Evolutionary conservation across 352 stramenopile genomes (phyloP).

Genomic region (Globisporangium splendens): DNA sequence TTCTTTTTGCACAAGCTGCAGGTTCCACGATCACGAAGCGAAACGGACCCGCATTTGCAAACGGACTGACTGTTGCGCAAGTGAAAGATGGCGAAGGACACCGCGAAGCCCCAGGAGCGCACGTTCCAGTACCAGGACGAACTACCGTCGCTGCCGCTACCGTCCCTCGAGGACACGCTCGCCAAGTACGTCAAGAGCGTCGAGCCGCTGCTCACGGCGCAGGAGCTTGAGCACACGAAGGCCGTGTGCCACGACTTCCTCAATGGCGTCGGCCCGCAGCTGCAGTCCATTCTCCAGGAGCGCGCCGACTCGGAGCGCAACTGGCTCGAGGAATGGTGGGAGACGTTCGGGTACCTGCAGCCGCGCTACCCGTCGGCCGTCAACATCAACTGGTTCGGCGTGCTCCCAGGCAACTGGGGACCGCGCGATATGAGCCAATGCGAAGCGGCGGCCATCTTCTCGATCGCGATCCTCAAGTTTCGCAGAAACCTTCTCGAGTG

Average conservation of each 20-base stretch:
- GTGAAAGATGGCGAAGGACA: conserved; percentile 9
- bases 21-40: conserved; percentile 1
- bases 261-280: conserved; percentile 77
- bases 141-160: conserved; percentile 92
- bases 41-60: conserved; percentile 6
- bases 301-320: conserved; percentile 81
- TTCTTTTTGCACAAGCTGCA: background rate
- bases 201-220: conserved; percentile 81
- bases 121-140: conserved; percentile 84
- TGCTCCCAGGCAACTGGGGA: conserved; percentile 91
- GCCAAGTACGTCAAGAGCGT: conserved; percentile 90
- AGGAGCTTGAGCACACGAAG: conserved; percentile 91
- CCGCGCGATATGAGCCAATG: conserved; percentile 90
- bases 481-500: conserved; percentile 88
- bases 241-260: conserved; percentile 90
- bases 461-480: conserved; percentile 88
- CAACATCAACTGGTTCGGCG: conserved; percentile 98
- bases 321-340: conserved; percentile 95
- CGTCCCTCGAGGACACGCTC: conserved; percentile 92
- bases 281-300: conserved; percentile 89
- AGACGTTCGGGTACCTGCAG: conserved; percentile 95
- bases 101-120: conserved; percentile 26
- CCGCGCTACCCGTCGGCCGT: conserved; percentile 93
- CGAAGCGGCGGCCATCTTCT: conserved; percentile 86
- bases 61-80: background rate